phyloP scores from a whole-genome alignment of 2,329 filamentous ascomycete species.

The Microascus cirrosus region DNA sequence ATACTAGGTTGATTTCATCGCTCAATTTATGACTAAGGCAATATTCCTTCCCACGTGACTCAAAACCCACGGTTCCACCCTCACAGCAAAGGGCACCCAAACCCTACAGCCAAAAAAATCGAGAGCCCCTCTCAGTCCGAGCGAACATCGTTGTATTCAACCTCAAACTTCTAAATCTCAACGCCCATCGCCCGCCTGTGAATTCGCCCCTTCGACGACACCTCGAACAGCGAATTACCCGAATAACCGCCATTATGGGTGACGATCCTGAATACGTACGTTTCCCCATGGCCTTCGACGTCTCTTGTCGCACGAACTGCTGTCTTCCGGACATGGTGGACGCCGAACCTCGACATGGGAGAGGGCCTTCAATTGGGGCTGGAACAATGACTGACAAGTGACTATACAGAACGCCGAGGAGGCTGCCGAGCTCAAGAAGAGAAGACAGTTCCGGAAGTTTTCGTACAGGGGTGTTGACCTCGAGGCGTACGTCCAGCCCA shows the following conservation, averaged over 20 bases:
- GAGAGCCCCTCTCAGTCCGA: slow-evolving; percentile 15
- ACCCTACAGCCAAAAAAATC: slow-evolving; percentile 25
- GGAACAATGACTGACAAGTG: slow-evolving; percentile 1
- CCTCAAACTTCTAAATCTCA: slow-evolving; percentile 13
- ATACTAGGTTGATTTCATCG: background rate
- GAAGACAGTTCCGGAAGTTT: slow-evolving; percentile 99
- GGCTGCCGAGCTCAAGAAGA: slow-evolving; percentile 99
- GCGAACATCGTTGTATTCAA: slow-evolving; percentile 14
- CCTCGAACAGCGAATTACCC: slow-evolving; percentile 24
- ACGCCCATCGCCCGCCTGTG: slow-evolving; percentile 9
- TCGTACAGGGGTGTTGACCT: slow-evolving; percentile 99
- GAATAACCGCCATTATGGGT: slow-evolving; percentile 57
- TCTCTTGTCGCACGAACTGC: background rate
- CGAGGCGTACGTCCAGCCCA: slow-evolving; percentile 70
- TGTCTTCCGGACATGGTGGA: too few relatives aligned
- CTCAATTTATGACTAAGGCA: background rate
- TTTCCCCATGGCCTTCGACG: slow-evolving; percentile 15
- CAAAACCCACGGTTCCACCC: background rate
- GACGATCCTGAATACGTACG: slow-evolving; percentile 72
- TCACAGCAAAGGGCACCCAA: slow-evolving; percentile 23
- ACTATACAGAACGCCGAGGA: slow-evolving; percentile 79
- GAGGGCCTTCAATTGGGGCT: background rate
- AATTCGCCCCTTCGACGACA: slow-evolving; percentile 29
- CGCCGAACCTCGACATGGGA: background rate
- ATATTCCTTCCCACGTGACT: background rate